Conservation (phyloP, 164 flowering plant species). For the Chimonanthus salicifolius region DNA sequence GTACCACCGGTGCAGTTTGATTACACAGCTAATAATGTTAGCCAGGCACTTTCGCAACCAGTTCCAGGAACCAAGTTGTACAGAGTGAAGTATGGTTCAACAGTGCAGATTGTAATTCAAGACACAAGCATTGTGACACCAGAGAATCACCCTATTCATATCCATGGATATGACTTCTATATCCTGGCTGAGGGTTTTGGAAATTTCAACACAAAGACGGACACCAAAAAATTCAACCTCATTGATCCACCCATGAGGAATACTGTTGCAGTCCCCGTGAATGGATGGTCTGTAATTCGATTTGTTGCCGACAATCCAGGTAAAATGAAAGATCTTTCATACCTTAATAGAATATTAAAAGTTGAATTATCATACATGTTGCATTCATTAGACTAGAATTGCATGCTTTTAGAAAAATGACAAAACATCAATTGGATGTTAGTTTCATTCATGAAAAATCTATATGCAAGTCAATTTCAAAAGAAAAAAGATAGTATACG, state of each 20-base stretch:
- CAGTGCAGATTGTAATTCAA: slow-evolving; percentile 70
- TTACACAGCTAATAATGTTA: slow-evolving; percentile 68
- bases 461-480: neutral
- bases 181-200: slow-evolving; percentile 70
- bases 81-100: slow-evolving; percentile 54
- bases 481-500: too few relatives aligned
- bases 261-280: slow-evolving; percentile 64
- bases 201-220: slow-evolving; percentile 59
- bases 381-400: too few relatives aligned
- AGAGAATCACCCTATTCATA: slow-evolving; percentile 89
- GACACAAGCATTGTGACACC: slow-evolving; percentile 58
- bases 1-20: slow-evolving; percentile 57
- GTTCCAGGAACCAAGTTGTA: slow-evolving; percentile 49
- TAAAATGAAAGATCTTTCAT: slow-evolving; percentile 9
- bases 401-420: neutral
- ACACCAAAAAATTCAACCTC: slow-evolving; percentile 64
- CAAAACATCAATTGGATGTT: neutral
- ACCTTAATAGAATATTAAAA: too few relatives aligned
- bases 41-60: slow-evolving; percentile 65
- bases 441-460: neutral
- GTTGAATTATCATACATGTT: neutral
- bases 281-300: slow-evolving; percentile 80
- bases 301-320: slow-evolving; percentile 91
- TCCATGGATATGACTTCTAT: slow-evolving; percentile 79
- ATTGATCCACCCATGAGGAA: slow-evolving; percentile 74